Percentiles rank a stretch among this genome's conserved stretches.
phyloP scores from a whole-genome alignment of 2,329 filamentous ascomycete genomes.

The Aureobasidium sp. region DNA sequence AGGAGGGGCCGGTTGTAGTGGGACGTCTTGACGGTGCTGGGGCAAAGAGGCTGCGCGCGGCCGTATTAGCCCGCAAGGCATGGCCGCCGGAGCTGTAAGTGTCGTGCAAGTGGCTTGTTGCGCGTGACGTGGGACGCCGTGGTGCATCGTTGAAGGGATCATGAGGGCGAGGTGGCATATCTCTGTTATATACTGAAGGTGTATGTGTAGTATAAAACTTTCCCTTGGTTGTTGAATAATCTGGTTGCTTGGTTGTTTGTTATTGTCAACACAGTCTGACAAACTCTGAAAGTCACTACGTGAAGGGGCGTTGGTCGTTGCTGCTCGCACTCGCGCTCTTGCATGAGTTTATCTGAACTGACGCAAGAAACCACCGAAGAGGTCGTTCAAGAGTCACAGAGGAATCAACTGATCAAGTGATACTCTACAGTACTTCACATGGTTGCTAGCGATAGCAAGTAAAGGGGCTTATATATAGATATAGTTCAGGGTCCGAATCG shows the following conservation, averaged over 20 bases:
- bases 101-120: constrained; percentile 2
- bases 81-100: not conserved
- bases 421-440: not conserved
- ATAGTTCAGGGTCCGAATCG: not conserved
- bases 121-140: constrained; percentile 5
- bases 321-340: not conserved
- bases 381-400: too few relatives aligned
- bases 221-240: not conserved
- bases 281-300: not conserved
- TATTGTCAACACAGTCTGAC: not conserved
- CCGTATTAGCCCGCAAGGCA: constrained; percentile 3
- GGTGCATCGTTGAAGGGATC: constrained; percentile 12
- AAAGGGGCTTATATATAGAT: not conserved
- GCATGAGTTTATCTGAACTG: too few relatives aligned
- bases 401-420: too few relatives aligned
- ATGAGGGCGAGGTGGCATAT: constrained; percentile 5
- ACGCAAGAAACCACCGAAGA: too few relatives aligned
- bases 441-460: not conserved
- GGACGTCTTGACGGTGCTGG: constrained; percentile 7
- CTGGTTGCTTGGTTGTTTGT: not conserved
- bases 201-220: too few relatives aligned
- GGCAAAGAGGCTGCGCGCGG: constrained; percentile 15
- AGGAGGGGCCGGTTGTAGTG: not conserved
- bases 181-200: not conserved
- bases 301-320: not conserved